Conservation (phyloP, 2,329 filamentous ascomycete genomes). For the Arthrobotrys sphaeroides region DNA sequence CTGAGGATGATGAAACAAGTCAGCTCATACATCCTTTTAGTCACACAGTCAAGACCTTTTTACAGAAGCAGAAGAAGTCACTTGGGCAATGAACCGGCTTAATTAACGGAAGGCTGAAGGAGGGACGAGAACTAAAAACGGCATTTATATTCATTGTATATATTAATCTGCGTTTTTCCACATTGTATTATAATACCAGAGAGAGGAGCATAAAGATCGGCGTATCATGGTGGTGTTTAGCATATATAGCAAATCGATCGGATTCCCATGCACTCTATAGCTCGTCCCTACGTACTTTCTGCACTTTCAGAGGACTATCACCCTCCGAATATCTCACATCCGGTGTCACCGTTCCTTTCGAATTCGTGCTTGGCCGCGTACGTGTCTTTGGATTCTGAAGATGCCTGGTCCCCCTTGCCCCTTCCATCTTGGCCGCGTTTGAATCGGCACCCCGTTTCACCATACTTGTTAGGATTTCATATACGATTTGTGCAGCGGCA, state of each 20-base stretch:
- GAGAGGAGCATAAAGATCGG: slow-evolving; percentile 28
- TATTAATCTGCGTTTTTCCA: slow-evolving; percentile 29
- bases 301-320: neutral
- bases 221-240: slow-evolving; percentile 27
- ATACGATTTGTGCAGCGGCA: slow-evolving; percentile 83
- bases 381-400: neutral
- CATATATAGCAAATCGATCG: slow-evolving; percentile 23
- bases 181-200: slow-evolving; percentile 36
- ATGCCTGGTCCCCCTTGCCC: slow-evolving; percentile 53
- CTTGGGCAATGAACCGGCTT: neutral
- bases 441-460: slow-evolving; percentile 68
- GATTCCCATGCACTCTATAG: neutral
- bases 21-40: slow-evolving; percentile 53
- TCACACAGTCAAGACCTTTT: slow-evolving; percentile 45
- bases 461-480: slow-evolving; percentile 82
- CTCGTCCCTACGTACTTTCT: neutral
- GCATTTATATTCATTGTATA: slow-evolving; percentile 27
- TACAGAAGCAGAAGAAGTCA: slow-evolving; percentile 35
- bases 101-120: neutral
- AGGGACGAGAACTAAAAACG: neutral
- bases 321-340: too few relatives aligned
- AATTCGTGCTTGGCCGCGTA: too few relatives aligned
- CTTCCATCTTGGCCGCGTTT: slow-evolving; percentile 56
- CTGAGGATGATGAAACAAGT: slow-evolving; percentile 48
- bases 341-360: too few relatives aligned